Base-by-base conservation (phyloP, 441 rosid genomes). In the Geranium incanum region DNA sequence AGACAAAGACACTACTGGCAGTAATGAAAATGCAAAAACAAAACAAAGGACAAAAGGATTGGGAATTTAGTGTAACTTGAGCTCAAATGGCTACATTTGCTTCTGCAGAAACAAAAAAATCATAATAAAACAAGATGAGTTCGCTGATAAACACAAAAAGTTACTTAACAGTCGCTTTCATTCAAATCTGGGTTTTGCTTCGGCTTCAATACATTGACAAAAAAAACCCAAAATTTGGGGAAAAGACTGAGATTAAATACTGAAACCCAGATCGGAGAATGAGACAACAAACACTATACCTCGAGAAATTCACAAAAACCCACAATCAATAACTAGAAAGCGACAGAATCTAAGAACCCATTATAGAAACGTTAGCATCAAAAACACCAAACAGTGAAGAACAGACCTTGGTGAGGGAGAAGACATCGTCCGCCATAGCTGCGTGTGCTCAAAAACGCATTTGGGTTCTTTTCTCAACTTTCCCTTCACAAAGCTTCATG, bases 361-460 rank as follows among this genome's bases (percentile, higher is more conserved):
- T n/a, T 57, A 0, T 1, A 38, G 3, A 39, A 39, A 7, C 3
- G 43, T 39, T 39, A 39, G 43, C 43, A 39, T 4, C 4, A 39
- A 39, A 39, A 39, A 39, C 21, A 57, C 41, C 23, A 15, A 43
- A 0, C 12, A 5, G 15, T 48, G 59, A 60, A 71, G 16, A 43
- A 28, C 50, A 66, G 72, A 88, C 93, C 91, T 85, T 88, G 69
- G 81, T 66, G 82, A 79, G 81, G 77, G 74, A 79, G 79, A 81
- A 77, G 78, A 78, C 81, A 81, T 85, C 88, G 63, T 86, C 93
- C 65, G 84, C 89, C 93, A 86, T 86, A 39, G 79, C 74, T 77
- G 76, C 69, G 55, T 60, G 75, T 50, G 70, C 76, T 78, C 75
- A 80, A 74, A 82, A 79, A 77, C 73, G 83, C 91, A 85, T 85